Conservation (phyloP, 176 grass and related monocot species). For the Carex pumila region DNA sequence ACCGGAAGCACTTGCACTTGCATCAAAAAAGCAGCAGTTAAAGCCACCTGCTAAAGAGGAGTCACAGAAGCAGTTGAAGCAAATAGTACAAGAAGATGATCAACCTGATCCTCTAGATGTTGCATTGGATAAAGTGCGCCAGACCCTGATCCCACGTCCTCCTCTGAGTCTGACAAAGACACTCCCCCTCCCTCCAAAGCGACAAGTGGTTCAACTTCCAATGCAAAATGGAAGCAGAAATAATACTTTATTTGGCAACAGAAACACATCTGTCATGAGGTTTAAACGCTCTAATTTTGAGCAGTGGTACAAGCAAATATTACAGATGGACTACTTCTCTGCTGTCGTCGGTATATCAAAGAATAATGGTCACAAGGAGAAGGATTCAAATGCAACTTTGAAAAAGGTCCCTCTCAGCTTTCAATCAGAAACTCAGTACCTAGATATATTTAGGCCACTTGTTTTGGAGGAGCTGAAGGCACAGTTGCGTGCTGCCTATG, state of each 20-base stretch:
- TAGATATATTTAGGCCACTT: conserved; percentile 92
- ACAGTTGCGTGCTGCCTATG: conserved; percentile 65
- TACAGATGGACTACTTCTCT: conserved; percentile 84
- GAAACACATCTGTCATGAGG: conserved; percentile 30
- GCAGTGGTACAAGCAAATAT: conserved; percentile 75
- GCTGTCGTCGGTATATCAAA: conserved; percentile 60
- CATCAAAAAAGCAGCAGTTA: background rate
- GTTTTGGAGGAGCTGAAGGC: conserved; percentile 97
- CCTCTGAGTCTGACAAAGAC: conserved; percentile 35
- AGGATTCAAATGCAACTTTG: conserved; percentile 27
- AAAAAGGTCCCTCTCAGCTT: conserved; percentile 78
- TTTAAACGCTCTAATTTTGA: conserved; percentile 64
- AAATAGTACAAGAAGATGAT: conserved; percentile 32
- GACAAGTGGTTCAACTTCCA: conserved; percentile 68
- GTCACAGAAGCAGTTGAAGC: background rate
- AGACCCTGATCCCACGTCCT: conserved; percentile 32
- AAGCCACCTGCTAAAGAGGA: background rate
- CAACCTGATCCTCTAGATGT: conserved; percentile 72
- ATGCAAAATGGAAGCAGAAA: conserved; percentile 49
- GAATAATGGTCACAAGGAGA: conserved; percentile 32
- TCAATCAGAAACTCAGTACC: conserved; percentile 67
- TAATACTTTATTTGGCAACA: conserved; percentile 29
- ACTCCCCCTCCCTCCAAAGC: conserved; percentile 47
- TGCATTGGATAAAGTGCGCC: conserved; percentile 49
- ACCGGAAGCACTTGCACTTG: background rate